Evolutionary conservation across 345 rosid species (phyloP).

Genomic region (Eutrema yunnanense): DNA sequence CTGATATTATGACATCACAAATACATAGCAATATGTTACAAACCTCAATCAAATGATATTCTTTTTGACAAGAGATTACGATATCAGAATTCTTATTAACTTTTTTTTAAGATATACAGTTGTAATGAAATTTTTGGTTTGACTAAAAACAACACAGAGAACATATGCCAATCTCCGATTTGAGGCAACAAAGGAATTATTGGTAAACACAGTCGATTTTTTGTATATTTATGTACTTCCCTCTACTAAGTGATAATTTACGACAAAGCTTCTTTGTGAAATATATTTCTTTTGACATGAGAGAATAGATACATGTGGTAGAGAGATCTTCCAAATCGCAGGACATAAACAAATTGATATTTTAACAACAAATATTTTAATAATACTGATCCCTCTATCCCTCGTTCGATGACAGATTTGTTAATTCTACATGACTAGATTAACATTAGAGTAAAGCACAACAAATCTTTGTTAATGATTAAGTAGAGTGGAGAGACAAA

Average conservation of each 20-base stretch:
- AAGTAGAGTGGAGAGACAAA: not conserved
- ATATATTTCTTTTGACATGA: not conserved
- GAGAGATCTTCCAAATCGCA: constrained; percentile 12
- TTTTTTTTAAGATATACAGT: too few species aligned
- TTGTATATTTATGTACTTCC: not conserved
- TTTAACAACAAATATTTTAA: not conserved
- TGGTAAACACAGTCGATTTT: not conserved
- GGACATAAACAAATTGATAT: not conserved
- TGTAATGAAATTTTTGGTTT: not conserved
- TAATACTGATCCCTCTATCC: not conserved
- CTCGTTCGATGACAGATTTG: not conserved
- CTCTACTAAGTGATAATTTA: not conserved
- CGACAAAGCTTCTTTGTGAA: not conserved
- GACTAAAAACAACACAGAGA: not conserved
- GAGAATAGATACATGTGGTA: not conserved
- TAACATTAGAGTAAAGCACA: not conserved
- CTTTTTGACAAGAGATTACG: not conserved
- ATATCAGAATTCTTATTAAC: too few species aligned
- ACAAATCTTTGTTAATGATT: not conserved
- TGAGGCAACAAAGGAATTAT: not conserved
- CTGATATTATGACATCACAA: too few species aligned
- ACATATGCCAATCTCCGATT: not conserved
- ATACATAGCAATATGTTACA: not conserved
- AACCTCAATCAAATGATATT: not conserved
- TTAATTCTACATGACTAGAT: not conserved